These are phyloP conservation scores for Chlorella sp. DNA, from an alignment of 139 green algal genomes.

Conservation along the genomic window DNA sequence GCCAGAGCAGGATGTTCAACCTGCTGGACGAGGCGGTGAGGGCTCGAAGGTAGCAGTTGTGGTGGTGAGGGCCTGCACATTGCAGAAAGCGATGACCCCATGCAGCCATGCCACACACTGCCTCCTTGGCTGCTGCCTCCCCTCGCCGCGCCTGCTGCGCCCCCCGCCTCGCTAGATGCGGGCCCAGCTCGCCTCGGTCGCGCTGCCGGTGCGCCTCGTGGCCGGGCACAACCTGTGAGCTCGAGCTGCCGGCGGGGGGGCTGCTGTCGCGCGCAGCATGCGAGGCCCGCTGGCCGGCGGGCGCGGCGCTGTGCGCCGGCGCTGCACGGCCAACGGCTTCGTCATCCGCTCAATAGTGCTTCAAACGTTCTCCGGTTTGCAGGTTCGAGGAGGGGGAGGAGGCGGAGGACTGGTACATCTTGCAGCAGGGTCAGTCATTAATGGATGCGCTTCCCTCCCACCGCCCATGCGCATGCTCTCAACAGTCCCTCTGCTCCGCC, in stretches of 20 bases:
- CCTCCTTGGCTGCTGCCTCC: neutral
- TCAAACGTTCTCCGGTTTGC: no score
- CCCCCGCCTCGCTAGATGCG: neutral
- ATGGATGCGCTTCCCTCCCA: no score
- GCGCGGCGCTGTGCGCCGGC: no score
- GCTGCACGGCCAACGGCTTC: no score
- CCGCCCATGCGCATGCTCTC: no score
- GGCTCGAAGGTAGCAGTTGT: neutral
- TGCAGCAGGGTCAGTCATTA: constrained; percentile 28
- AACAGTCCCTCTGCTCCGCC: no score
- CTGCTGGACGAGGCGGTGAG: constrained; percentile 8
- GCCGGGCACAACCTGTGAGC: constrained; percentile 27
- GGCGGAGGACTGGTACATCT: constrained; percentile 8
- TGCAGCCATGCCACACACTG: neutral
- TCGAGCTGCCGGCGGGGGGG: no score
- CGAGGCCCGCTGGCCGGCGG: no score
- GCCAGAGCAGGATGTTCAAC: constrained; percentile 14
- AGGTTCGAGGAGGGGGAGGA: constrained; percentile 17
- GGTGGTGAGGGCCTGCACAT: neutral
- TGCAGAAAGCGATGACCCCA: neutral
- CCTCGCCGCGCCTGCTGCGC: neutral
- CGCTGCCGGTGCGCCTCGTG: constrained; percentile 22
- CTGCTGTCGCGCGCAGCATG: no score
- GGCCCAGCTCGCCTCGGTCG: constrained; percentile 2
- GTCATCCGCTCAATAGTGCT: no score